Percentiles rank a stretch among this genome's conserved stretches.
Evolutionary conservation across 768 basidiomycete genomes (phyloP).

Genomic region (Lactarius pseudohatsudake): DNA sequence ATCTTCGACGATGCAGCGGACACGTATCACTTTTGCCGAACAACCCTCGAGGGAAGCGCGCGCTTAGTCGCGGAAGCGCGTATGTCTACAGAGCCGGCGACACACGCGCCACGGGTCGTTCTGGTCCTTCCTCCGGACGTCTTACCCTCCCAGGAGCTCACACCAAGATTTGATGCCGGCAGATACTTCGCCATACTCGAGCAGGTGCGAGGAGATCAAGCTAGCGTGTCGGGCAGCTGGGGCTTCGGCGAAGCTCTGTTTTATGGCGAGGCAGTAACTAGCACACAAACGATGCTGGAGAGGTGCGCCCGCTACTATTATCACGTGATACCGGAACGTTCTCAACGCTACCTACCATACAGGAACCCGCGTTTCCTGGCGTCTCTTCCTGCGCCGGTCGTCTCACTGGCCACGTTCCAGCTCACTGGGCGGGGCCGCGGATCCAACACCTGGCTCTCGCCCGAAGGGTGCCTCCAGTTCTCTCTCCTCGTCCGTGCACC

Average conservation of each 20-base stretch:
- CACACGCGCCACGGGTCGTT: slow-evolving; percentile 33
- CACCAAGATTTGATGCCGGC: slow-evolving; percentile 71
- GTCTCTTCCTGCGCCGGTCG: slow-evolving; percentile 67
- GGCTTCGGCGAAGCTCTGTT: slow-evolving; percentile 75
- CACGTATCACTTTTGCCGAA: slow-evolving; percentile 58
- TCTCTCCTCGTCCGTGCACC: slow-evolving; percentile 69
- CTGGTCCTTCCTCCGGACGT: slow-evolving; percentile 49
- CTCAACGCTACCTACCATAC: slow-evolving; percentile 2
- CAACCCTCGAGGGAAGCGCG: slow-evolving; percentile 34
- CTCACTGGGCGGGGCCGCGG: slow-evolving; percentile 87
- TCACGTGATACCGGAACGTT: neutral
- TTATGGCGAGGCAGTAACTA: slow-evolving; percentile 88
- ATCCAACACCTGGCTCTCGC: slow-evolving; percentile 89
- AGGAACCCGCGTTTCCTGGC: slow-evolving; percentile 79
- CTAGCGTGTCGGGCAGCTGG: slow-evolving; percentile 38
- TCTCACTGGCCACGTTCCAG: slow-evolving; percentile 87
- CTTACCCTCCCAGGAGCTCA: slow-evolving; percentile 51
- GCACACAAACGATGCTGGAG: slow-evolving; percentile 93
- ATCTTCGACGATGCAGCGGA: slow-evolving; percentile 68
- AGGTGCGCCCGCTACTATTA: slow-evolving; percentile 53
- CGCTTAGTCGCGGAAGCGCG: slow-evolving; percentile 35
- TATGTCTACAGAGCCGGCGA: slow-evolving; percentile 39
- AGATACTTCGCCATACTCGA: slow-evolving; percentile 58
- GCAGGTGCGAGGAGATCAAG: slow-evolving; percentile 36
- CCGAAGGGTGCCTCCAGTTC: slow-evolving; percentile 83